Conservation (phyloP, 306 rosid genomes). For the Sesbania bispinosa region DNA sequence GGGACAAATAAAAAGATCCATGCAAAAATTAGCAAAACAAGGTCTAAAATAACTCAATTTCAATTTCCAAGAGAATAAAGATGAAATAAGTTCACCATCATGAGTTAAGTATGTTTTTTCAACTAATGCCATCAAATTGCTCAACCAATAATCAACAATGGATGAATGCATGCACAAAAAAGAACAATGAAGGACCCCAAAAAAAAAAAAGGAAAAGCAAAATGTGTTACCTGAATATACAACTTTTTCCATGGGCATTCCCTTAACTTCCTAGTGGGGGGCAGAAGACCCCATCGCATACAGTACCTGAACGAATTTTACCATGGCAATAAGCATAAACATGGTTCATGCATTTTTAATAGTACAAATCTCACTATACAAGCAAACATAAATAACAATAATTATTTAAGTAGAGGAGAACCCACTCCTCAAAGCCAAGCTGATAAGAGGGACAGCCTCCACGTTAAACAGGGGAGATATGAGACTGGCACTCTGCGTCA, state of each 20-base stretch:
- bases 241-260: slow-evolving; percentile 85
- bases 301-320: slow-evolving; percentile 58
- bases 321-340: slow-evolving; percentile 4
- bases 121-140: background rate
- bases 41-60: slow-evolving; percentile 12
- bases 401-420: slow-evolving; percentile 24
- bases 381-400: slow-evolving; percentile 8
- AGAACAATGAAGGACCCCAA: background rate
- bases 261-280: slow-evolving; percentile 63
- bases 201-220: background rate
- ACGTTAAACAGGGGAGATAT: slow-evolving; percentile 18
- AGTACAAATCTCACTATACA: background rate
- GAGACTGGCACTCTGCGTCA: background rate
- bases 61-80: slow-evolving; percentile 19
- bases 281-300: slow-evolving; percentile 84
- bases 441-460: slow-evolving; percentile 23
- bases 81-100: background rate
- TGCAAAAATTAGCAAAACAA: background rate
- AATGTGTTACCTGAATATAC: slow-evolving; percentile 60
- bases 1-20: slow-evolving; percentile 16
- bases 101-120: background rate
- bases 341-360: background rate
- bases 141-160: slow-evolving; percentile 1
- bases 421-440: slow-evolving; percentile 37
- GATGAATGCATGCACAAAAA: background rate